These are phyloP conservation scores for Pleurotus eryngii DNA, from an alignment of 768 basidiomycete species.

Conservation along the genomic window DNA sequence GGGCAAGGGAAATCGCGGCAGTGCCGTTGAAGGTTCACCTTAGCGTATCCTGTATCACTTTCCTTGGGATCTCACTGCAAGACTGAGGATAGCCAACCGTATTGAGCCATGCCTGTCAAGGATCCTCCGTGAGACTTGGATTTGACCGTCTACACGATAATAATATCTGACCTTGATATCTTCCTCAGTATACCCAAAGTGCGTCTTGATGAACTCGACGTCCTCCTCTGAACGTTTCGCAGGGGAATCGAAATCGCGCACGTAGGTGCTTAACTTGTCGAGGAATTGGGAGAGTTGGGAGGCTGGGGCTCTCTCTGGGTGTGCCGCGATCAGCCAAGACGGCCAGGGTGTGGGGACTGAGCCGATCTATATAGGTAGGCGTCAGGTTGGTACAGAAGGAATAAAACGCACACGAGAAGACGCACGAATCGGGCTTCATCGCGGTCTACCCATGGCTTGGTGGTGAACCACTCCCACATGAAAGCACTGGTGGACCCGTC, in stretches of 20 bases:
- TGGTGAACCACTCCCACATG: slow-evolving; percentile 94
- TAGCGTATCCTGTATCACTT: slow-evolving; percentile 69
- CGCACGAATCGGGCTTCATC: slow-evolving; percentile 83
- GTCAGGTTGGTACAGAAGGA: not conserved
- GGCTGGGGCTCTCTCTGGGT: slow-evolving; percentile 58
- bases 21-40: slow-evolving; percentile 37
- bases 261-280: slow-evolving; percentile 55
- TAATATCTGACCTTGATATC: slow-evolving; percentile 64
- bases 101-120: slow-evolving; percentile 71
- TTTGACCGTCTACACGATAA: not conserved
- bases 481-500: slow-evolving; percentile 85
- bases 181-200: slow-evolving; percentile 77
- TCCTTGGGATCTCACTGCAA: slow-evolving; percentile 59
- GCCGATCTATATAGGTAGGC: slow-evolving; percentile 52
- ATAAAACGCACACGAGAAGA: slow-evolving; percentile 8
- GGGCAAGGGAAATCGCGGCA: not conserved
- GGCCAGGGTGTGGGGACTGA: slow-evolving; percentile 94
- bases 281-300: slow-evolving; percentile 59
- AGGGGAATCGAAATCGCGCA: slow-evolving; percentile 60
- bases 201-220: slow-evolving; percentile 71
- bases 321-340: slow-evolving; percentile 92
- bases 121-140: not conserved
- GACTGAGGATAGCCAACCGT: slow-evolving; percentile 74
- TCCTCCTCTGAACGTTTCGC: slow-evolving; percentile 56
- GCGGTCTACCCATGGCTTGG: slow-evolving; percentile 69